Conservation (phyloP, 2,329 filamentous ascomycete genomes). For the Colletotrichum karsti region DNA sequence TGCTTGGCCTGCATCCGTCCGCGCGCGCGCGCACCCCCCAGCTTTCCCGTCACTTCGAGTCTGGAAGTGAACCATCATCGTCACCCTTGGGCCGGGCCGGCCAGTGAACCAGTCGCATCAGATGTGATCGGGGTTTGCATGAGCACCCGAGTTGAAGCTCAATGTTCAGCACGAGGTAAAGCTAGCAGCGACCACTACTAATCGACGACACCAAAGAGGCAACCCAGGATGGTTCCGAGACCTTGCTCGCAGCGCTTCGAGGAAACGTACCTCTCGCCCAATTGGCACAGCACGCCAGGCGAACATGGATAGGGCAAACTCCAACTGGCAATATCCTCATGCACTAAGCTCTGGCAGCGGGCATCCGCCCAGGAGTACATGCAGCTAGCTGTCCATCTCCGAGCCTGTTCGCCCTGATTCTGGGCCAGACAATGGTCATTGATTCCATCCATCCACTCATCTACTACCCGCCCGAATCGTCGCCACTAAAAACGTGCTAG, state of each 20-base stretch:
- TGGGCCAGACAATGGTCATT: neutral
- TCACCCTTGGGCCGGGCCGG: too few species aligned
- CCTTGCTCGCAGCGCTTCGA: neutral
- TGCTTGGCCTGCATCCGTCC: too few species aligned
- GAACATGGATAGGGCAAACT: constrained; percentile 17
- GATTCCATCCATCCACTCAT: neutral
- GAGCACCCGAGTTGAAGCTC: neutral
- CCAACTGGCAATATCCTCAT: constrained; percentile 16
- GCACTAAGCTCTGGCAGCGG: constrained; percentile 15
- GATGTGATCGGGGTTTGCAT: neutral
- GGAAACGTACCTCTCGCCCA: neutral
- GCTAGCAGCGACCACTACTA: neutral
- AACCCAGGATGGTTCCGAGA: neutral
- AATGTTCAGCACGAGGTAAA: neutral
- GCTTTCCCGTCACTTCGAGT: neutral
- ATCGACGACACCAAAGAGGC: neutral
- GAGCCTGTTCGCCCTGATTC: neutral
- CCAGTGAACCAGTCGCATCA: neutral
- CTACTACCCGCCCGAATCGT: neutral
- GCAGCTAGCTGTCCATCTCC: neutral
- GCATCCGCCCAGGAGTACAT: constrained; percentile 6
- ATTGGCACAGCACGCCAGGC: neutral
- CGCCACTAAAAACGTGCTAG: constrained; percentile 5
- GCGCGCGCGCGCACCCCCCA: neutral
- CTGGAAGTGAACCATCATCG: too few species aligned